These are phyloP conservation scores for Candida methanosorbosa DNA, from an alignment of 805 yeast genomes.

Conservation along the genomic window DNA sequence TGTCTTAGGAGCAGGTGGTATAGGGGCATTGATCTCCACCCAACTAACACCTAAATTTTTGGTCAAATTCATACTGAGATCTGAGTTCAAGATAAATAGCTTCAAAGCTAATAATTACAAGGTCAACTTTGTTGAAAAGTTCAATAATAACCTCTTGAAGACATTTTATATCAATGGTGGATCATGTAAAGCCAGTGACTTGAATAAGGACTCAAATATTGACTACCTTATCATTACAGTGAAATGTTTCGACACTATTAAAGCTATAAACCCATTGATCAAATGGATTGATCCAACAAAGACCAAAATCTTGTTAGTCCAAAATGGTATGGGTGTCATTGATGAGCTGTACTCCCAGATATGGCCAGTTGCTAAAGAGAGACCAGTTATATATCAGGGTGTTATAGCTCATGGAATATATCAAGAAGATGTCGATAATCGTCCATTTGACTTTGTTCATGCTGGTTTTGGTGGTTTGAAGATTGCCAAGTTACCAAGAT, in stretches of 20 bases:
- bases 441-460: slow-evolving; percentile 45
- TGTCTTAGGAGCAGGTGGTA: slow-evolving; percentile 26
- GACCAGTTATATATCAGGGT: slow-evolving; percentile 65
- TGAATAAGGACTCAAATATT: neutral
- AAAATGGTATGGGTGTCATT: slow-evolving; percentile 75
- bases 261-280: slow-evolving; percentile 50
- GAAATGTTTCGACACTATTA: slow-evolving; percentile 65
- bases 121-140: neutral
- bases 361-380: slow-evolving; percentile 38
- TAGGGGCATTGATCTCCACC: slow-evolving; percentile 23
- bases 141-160: slow-evolving; percentile 6
- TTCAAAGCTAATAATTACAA: too few relatives aligned
- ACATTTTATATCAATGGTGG: slow-evolving; percentile 9
- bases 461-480: slow-evolving; percentile 66
- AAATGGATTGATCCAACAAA: slow-evolving; percentile 32
- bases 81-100: too few relatives aligned
- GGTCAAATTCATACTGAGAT: slow-evolving; percentile 20
- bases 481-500: slow-evolving; percentile 47
- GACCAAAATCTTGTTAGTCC: slow-evolving; percentile 62
- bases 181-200: neutral
- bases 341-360: slow-evolving; percentile 39
- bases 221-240: slow-evolving; percentile 56
- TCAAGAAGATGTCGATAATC: slow-evolving; percentile 22
- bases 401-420: slow-evolving; percentile 81
- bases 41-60: slow-evolving; percentile 11